phyloP scores from a whole-genome alignment of 148 eudicot species.

The Persicaria maculosa region DNA sequence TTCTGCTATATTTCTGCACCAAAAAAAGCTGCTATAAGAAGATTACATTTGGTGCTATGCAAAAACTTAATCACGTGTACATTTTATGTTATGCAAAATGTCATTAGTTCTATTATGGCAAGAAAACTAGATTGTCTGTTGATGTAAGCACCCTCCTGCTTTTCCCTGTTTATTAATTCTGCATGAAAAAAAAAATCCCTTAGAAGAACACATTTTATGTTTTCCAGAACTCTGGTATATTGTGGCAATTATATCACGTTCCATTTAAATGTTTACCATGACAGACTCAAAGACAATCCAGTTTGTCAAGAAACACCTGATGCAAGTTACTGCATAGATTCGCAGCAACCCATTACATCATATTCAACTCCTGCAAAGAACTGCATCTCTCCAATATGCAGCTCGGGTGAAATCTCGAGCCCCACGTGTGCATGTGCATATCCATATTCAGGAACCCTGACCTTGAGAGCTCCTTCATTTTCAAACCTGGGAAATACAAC shows the following conservation, averaged over 20 bases:
- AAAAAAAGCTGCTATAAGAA: too few relatives aligned
- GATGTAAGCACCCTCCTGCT: not conserved
- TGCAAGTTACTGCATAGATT: constrained; percentile 22
- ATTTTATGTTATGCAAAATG: too few relatives aligned
- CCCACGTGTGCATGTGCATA: constrained; percentile 56
- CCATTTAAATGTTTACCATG: not conserved
- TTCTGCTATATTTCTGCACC: too few relatives aligned
- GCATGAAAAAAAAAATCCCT: not conserved
- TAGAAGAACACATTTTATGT: not conserved
- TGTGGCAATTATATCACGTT: not conserved
- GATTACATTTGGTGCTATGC: not conserved
- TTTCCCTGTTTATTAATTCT: not conserved
- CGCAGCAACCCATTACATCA: constrained; percentile 19
- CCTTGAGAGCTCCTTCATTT: not conserved
- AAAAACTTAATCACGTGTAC: not conserved
- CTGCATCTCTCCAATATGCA: constrained; percentile 34
- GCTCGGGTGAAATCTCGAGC: constrained; percentile 37
- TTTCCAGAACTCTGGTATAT: not conserved
- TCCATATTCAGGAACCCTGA: constrained; percentile 9
- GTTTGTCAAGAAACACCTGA: constrained; percentile 15
- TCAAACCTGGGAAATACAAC: constrained; percentile 5
- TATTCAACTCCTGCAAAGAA: constrained; percentile 37
- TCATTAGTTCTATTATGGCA: too few relatives aligned
- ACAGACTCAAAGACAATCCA: constrained; percentile 32
- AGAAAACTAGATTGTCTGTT: too few relatives aligned